A percentile compares a stretch with the other conserved stretches of the same genome.
These are phyloP conservation scores for Crassisporium funariophilum DNA, from an alignment of 768 basidiomycete genomes.

Conservation along the genomic window DNA sequence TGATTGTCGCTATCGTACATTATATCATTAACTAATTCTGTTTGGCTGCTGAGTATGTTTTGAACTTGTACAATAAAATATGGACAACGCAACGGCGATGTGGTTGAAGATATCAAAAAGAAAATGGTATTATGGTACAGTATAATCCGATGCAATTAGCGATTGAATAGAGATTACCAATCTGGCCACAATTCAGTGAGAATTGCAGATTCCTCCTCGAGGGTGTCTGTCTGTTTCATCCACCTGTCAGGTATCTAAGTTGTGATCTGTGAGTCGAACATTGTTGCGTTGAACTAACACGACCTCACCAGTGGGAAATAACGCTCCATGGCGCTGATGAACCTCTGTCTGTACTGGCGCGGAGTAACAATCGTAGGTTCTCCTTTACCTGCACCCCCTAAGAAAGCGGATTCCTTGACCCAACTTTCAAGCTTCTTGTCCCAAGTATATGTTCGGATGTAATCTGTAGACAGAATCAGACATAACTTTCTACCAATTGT, in stretches of 20 bases:
- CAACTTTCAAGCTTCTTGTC: conserved; percentile 98
- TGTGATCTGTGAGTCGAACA: conserved; percentile 5
- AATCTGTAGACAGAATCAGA: conserved; percentile 56
- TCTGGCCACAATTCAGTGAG: conserved; percentile 65
- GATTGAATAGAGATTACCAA: conserved; percentile 41
- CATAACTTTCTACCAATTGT: not conserved
- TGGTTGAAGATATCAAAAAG: conserved; percentile 3
- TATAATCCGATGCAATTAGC: not conserved
- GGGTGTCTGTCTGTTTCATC: conserved; percentile 83
- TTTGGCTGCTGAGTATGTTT: conserved; percentile 9
- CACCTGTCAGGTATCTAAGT: conserved; percentile 82
- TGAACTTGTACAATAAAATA: conserved; percentile 32
- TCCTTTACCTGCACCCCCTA: conserved; percentile 80
- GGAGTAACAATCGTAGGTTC: conserved; percentile 98
- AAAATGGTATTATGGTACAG: not conserved
- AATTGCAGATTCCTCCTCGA: conserved; percentile 70
- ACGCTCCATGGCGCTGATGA: conserved; percentile 85
- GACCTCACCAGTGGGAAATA: conserved; percentile 79
- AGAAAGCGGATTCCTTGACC: conserved; percentile 94
- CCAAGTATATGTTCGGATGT: conserved; percentile 95
- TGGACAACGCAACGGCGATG: too few species aligned
- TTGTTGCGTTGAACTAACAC: conserved; percentile 1
- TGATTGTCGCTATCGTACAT: conserved; percentile 30
- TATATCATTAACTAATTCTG: conserved; percentile 15
- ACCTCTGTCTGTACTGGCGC: conserved; percentile 88